phyloP scores from a whole-genome alignment of 1,284 basidiomycete genomes.

The Agroathelia rolfsii region DNA sequence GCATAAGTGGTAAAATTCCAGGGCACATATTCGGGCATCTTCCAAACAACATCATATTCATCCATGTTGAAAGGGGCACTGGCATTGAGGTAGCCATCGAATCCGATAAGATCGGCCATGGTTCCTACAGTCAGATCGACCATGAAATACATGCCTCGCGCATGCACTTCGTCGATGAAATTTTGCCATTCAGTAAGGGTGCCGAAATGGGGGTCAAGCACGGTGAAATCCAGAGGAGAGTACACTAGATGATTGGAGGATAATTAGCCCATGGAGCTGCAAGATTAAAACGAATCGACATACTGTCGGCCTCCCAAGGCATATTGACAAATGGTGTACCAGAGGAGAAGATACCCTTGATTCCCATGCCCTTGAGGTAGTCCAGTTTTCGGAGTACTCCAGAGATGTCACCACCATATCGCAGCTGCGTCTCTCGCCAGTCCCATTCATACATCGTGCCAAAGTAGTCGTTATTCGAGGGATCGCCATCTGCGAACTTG shows the following conservation, averaged over 20 bases:
- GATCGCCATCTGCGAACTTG: conserved; percentile 89
- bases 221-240: conserved; percentile 82
- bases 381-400: conserved; percentile 71
- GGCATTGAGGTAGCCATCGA: conserved; percentile 65
- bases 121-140: conserved; percentile 89
- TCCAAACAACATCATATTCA: conserved; percentile 73
- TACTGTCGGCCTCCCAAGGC: conserved; percentile 91
- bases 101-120: conserved; percentile 80
- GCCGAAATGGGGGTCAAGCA: conserved; percentile 87
- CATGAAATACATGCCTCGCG: conserved; percentile 82
- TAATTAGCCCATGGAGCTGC: conserved; percentile 6
- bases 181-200: conserved; percentile 68
- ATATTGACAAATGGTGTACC: conserved; percentile 90
- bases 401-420: conserved; percentile 78
- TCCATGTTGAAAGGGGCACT: conserved; percentile 71
- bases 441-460: conserved; percentile 73
- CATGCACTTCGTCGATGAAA: conserved; percentile 68
- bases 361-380: conserved; percentile 83
- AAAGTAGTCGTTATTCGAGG: conserved; percentile 84
- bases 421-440: conserved; percentile 78
- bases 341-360: conserved; percentile 77
- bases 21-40: conserved; percentile 64
- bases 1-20: conserved; percentile 80
- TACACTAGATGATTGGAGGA: conserved; percentile 51
- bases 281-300: conserved; percentile 22